Evolutionary conservation across 106 monocot species (phyloP).

Genomic region (Alisma plantagoaquatica): DNA sequence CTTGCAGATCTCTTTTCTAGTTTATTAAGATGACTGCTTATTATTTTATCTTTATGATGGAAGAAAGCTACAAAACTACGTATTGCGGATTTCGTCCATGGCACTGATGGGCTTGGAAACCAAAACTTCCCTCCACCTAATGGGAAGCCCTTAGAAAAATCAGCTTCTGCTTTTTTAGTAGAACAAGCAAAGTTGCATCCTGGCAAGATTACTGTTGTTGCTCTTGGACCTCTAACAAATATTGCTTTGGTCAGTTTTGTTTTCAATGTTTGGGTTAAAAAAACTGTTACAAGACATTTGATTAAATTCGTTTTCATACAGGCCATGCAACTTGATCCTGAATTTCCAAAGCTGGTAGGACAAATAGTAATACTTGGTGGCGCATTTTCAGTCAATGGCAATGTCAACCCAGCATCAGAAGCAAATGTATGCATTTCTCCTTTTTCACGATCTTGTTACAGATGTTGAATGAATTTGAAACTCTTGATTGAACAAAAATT

Average conservation of each 20-base stretch:
- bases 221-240: constrained; percentile 90
- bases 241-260: constrained; percentile 68
- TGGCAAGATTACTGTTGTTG: constrained; percentile 78
- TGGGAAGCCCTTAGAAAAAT: constrained; percentile 53
- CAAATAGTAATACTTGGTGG: constrained; percentile 98
- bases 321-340: constrained; percentile 89
- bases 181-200: constrained; percentile 66
- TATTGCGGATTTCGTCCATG: constrained; percentile 87
- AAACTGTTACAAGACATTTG: not conserved
- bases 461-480: too few species aligned
- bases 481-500: too few species aligned
- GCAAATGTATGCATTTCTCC: constrained; percentile 60
- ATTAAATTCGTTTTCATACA: constrained; percentile 7
- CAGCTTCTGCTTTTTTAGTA: constrained; percentile 72
- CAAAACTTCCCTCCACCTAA: constrained; percentile 81
- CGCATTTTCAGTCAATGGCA: constrained; percentile 93
- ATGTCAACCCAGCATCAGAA: constrained; percentile 96
- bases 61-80: constrained; percentile 86
- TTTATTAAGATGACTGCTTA: too few species aligned
- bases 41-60: too few species aligned
- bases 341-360: constrained; percentile 66
- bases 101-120: constrained; percentile 91
- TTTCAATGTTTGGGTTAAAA: not conserved
- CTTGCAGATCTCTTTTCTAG: too few species aligned
- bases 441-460: too few species aligned